A percentile compares a stretch with the other conserved stretches of the same genome.
phyloP scores from a whole-genome alignment of 768 basidiomycete genomes.

The Lactarius sanguifluus region DNA sequence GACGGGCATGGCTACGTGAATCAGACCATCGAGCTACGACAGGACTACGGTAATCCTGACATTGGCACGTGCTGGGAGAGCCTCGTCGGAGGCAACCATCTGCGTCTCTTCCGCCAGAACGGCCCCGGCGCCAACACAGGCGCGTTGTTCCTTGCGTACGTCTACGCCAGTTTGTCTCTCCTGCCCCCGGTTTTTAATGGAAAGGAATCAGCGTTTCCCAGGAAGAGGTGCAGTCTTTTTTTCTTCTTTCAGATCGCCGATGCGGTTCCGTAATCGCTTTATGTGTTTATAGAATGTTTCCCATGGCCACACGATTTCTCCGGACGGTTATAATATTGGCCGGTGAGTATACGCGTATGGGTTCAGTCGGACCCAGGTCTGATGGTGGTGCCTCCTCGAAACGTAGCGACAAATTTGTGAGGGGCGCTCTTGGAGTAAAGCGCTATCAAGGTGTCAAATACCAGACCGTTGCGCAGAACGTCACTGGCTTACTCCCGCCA shows the following conservation, averaged over 20 bases:
- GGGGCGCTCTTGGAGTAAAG: slow-evolving; percentile 8
- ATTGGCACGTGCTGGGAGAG: slow-evolving; percentile 46
- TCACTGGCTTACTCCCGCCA: slow-evolving; percentile 54
- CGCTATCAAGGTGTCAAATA: slow-evolving; percentile 39
- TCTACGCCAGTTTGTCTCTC: slow-evolving; percentile 2
- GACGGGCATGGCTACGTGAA: slow-evolving; percentile 48
- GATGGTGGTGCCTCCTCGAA: background rate
- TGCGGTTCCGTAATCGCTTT: background rate
- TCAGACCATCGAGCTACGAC: slow-evolving; percentile 46
- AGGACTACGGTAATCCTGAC: slow-evolving; percentile 41
- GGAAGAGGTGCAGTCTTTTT: slow-evolving; percentile 27
- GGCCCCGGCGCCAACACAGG: slow-evolving; percentile 36
- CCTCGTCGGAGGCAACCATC: slow-evolving; percentile 31
- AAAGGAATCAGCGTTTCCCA: slow-evolving; percentile 30
- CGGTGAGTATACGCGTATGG: slow-evolving; percentile 28
- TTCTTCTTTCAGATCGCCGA: background rate
- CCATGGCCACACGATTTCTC: slow-evolving; percentile 32
- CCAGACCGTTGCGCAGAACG: slow-evolving; percentile 42
- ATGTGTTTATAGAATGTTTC: slow-evolving; percentile 15
- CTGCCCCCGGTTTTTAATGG: background rate
- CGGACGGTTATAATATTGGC: slow-evolving; percentile 37
- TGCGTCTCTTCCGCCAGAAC: slow-evolving; percentile 35
- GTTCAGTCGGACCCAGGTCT: background rate
- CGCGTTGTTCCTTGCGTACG: slow-evolving; percentile 40
- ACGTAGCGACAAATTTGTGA: slow-evolving; percentile 21